Percentiles rank a stretch among this genome's conserved stretches.
These are phyloP conservation scores for Cercis canadensis DNA, from an alignment of 306 rosid genomes.

Conservation along the genomic window DNA sequence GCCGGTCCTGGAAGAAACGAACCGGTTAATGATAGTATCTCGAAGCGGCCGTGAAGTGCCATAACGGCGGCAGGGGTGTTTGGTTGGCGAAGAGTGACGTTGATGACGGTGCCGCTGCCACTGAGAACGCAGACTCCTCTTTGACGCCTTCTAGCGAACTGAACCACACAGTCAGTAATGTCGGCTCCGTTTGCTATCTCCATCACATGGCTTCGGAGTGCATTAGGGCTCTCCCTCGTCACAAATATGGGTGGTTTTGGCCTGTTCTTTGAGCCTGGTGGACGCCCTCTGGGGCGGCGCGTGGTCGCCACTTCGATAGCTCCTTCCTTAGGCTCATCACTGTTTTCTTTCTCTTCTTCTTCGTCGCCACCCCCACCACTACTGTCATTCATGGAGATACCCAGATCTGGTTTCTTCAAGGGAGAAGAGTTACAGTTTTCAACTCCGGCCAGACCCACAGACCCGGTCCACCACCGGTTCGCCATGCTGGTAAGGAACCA, in stretches of 20 bases:
- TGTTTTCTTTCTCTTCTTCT: constrained; percentile 63
- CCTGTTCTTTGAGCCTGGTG: constrained; percentile 79
- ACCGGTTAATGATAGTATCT: constrained; percentile 73
- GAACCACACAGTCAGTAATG: constrained; percentile 60
- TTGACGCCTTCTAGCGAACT: constrained; percentile 74
- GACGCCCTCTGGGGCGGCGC: constrained; percentile 76
- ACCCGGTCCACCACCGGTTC: constrained; percentile 86
- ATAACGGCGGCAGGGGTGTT: constrained; percentile 61
- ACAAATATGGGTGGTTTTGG: constrained; percentile 79
- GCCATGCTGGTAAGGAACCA: constrained; percentile 51
- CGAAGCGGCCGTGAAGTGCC: constrained; percentile 77
- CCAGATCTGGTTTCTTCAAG: constrained; percentile 72
- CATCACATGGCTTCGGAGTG: constrained; percentile 83
- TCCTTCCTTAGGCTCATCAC: constrained; percentile 77
- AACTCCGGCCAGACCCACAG: constrained; percentile 57
- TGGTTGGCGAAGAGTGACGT: constrained; percentile 76
- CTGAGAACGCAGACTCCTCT: constrained; percentile 75
- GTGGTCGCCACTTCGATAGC: constrained; percentile 56
- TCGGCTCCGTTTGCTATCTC: constrained; percentile 81
- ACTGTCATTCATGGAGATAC: constrained; percentile 65
- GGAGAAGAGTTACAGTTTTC: constrained; percentile 49
- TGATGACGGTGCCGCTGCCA: constrained; percentile 72
- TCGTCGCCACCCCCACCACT: constrained; percentile 31
- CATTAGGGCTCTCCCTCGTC: constrained; percentile 88
- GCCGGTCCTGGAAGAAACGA: constrained; percentile 77